These are phyloP conservation scores for Waltergamsia citrina DNA, from an alignment of 2,329 filamentous ascomycete species.

Conservation along the genomic window DNA sequence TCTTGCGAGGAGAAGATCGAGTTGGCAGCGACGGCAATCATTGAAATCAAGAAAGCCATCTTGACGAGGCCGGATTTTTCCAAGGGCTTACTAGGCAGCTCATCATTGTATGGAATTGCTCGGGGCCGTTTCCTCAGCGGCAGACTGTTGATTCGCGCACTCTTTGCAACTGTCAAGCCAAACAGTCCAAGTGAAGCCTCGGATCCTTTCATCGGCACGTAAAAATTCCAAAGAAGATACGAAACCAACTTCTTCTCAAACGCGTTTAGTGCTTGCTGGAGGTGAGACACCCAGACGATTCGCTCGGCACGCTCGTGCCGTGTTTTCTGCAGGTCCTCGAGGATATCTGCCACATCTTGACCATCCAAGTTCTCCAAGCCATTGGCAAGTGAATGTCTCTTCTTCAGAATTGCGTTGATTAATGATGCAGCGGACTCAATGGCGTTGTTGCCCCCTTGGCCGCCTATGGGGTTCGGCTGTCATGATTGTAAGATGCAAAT, in stretches of 20 bases:
- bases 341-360: not conserved
- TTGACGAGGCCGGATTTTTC: too few relatives aligned
- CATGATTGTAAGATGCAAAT: not conserved
- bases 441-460: constrained; percentile 15
- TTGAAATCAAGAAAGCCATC: too few relatives aligned
- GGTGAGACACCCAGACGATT: not conserved
- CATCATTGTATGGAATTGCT: not conserved
- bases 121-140: not conserved
- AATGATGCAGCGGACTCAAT: constrained; percentile 13
- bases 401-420: constrained; percentile 6
- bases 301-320: not conserved
- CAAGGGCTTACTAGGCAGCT: constrained; percentile 1
- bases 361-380: not conserved
- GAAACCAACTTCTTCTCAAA: not conserved
- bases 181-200: not conserved
- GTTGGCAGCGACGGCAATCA: too few relatives aligned
- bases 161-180: too few relatives aligned
- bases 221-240: too few relatives aligned
- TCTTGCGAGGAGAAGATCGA: too few relatives aligned
- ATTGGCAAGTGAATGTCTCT: not conserved
- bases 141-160: not conserved
- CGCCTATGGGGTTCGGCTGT: constrained; percentile 12
- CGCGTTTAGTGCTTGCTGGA: not conserved
- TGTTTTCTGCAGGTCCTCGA: not conserved
- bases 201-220: not conserved